A percentile compares a stretch with the other conserved stretches of the same genome.
These are phyloP conservation scores for Nakazawaea molendinolei DNA, from an alignment of 805 yeast species.

Conservation along the genomic window DNA sequence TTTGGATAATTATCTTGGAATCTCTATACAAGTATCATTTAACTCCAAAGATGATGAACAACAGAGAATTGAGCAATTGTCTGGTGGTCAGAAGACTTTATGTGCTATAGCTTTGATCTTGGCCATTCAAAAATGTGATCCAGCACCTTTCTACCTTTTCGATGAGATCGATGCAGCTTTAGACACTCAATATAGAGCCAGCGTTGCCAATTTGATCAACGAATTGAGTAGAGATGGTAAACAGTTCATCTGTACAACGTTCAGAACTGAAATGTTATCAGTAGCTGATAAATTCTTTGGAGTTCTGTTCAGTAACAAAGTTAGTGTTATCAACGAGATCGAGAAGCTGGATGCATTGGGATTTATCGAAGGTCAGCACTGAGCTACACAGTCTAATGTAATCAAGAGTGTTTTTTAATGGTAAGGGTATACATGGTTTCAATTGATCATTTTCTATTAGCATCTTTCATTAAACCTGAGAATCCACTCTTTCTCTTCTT, in stretches of 20 bases:
- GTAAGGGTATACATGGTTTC: neutral
- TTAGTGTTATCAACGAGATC: constrained; percentile 71
- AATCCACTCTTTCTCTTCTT: constrained; percentile 37
- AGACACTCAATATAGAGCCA: constrained; percentile 83
- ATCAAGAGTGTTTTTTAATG: neutral
- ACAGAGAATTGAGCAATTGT: constrained; percentile 79
- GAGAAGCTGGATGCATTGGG: constrained; percentile 65
- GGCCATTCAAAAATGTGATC: constrained; percentile 92
- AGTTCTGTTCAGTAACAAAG: constrained; percentile 76
- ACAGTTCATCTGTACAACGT: constrained; percentile 94
- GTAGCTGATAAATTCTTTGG: constrained; percentile 86
- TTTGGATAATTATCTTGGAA: constrained; percentile 67
- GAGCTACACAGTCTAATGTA: neutral
- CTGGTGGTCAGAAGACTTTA: constrained; percentile 96
- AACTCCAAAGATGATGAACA: constrained; percentile 83
- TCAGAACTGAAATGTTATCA: constrained; percentile 85
- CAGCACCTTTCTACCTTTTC: constrained; percentile 93
- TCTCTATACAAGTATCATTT: constrained; percentile 82
- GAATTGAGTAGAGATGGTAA: constrained; percentile 54
- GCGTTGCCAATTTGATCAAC: constrained; percentile 74
- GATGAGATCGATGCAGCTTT: constrained; percentile 96
- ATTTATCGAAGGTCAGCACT: constrained; percentile 64
- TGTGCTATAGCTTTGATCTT: constrained; percentile 92
- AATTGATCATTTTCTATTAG: constrained; percentile 21
- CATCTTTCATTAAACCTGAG: constrained; percentile 41